phyloP scores from a whole-genome alignment of 768 basidiomycete species.

The Lactifluus hygrophoroides region DNA sequence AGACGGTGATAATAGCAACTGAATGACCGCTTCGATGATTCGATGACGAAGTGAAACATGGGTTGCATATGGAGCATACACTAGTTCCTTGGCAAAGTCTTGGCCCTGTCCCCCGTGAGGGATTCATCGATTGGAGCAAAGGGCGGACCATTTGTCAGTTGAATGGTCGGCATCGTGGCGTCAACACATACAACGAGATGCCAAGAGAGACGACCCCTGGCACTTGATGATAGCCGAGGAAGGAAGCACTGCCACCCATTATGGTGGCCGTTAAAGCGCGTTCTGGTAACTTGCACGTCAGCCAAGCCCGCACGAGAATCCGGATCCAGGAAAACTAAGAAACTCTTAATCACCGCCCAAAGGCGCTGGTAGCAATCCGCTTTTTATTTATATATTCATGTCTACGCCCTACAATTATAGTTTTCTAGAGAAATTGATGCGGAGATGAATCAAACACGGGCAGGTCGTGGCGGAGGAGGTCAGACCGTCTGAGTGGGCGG shows the following conservation, averaged over 20 bases:
- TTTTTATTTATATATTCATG: no score
- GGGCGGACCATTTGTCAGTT: neutral
- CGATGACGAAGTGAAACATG: neutral
- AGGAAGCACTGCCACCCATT: neutral
- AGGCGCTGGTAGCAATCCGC: no score
- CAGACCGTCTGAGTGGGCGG: no score
- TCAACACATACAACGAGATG: neutral
- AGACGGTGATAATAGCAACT: neutral
- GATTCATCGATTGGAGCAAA: neutral
- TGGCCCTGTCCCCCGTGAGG: neutral
- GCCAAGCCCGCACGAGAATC: no score
- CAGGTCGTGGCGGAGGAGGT: no score
- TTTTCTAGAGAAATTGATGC: no score
- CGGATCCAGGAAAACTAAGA: no score
- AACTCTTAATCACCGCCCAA: no score
- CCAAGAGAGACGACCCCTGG: neutral
- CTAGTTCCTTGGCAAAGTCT: neutral
- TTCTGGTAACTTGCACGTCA: no score
- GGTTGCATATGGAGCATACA: neutral
- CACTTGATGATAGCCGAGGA: neutral
- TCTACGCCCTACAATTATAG: no score
- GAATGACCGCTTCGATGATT: neutral
- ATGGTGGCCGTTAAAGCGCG: neutral
- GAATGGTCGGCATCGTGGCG: neutral
- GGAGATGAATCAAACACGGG: no score